Evolutionary conservation across 371 early-diverging fungal genomes (phyloP).

Genomic region (Mucor irregularis): DNA sequence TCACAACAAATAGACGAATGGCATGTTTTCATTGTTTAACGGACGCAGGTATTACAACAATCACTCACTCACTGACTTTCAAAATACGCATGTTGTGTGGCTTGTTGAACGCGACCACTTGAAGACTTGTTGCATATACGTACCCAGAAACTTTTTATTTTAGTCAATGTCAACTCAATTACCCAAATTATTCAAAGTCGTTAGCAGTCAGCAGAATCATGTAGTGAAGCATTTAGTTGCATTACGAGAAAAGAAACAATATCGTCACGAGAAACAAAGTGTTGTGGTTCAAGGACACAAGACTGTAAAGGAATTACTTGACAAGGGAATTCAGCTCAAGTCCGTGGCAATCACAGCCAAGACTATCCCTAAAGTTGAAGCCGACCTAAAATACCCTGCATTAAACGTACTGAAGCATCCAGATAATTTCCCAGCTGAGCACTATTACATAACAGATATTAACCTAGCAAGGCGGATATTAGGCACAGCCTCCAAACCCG

Average conservation of each 20-base stretch:
- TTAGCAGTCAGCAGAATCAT: slow-evolving; percentile 25
- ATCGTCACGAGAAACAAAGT: slow-evolving; percentile 27
- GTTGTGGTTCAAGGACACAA: slow-evolving; percentile 44
- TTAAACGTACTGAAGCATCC: slow-evolving; percentile 32
- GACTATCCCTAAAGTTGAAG: slow-evolving; percentile 23
- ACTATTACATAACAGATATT: slow-evolving; percentile 38
- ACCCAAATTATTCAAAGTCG: slow-evolving; percentile 19
- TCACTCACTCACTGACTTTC: no score
- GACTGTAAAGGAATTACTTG: slow-evolving; percentile 32
- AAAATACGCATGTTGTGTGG: no score
- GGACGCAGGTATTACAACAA: no score
- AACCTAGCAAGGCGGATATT: slow-evolving; percentile 46
- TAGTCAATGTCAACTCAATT: background rate
- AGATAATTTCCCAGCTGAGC: slow-evolving; percentile 33
- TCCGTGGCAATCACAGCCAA: slow-evolving; percentile 37
- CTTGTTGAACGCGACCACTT: no score
- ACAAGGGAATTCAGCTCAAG: slow-evolving; percentile 28
- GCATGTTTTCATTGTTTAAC: background rate
- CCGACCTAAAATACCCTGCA: slow-evolving; percentile 37
- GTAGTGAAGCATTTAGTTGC: slow-evolving; percentile 30
- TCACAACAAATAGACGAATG: background rate
- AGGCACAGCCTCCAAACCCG: slow-evolving; percentile 51
- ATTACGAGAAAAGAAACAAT: slow-evolving; percentile 36
- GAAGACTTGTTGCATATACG: no score
- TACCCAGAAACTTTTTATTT: background rate